Conservation (phyloP, 495 filamentous ascomycete genomes). For the Delitschia confertaspora region DNA sequence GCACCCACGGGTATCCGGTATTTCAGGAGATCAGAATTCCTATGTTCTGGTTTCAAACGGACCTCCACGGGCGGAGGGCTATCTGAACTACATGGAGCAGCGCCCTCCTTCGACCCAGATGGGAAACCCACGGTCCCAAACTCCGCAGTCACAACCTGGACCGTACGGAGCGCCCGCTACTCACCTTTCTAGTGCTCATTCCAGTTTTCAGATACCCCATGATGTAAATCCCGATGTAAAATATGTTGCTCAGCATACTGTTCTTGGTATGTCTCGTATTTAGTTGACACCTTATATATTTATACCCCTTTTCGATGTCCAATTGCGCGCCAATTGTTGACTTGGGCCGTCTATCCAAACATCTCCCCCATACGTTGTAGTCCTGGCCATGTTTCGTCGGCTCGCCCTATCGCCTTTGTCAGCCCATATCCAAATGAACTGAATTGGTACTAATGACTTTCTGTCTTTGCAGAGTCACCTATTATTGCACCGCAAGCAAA, state of each 20-base stretch:
- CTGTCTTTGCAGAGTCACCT: slow-evolving; percentile 22
- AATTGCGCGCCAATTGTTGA: slow-evolving; percentile 23
- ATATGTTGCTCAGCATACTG: slow-evolving; percentile 26
- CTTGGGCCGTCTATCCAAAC: slow-evolving; percentile 5
- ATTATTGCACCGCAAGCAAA: slow-evolving; percentile 6
- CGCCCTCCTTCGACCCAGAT: slow-evolving; percentile 9
- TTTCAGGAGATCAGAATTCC: slow-evolving; percentile 7
- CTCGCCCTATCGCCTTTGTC: neutral
- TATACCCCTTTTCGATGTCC: slow-evolving; percentile 18
- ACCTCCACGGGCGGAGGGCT: slow-evolving; percentile 14
- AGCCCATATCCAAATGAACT: no score
- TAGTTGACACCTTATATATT: slow-evolving; percentile 16
- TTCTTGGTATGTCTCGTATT: slow-evolving; percentile 28
- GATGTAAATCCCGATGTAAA: slow-evolving; percentile 25
- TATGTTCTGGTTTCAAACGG: slow-evolving; percentile 8
- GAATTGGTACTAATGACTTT: slow-evolving; percentile 17
- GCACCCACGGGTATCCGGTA: neutral
- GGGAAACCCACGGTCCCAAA: slow-evolving; percentile 7
- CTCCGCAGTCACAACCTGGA: slow-evolving; percentile 6
- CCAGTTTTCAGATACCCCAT: slow-evolving; percentile 26
- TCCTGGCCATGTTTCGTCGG: neutral
- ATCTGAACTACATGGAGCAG: slow-evolving; percentile 10
- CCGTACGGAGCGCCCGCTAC: slow-evolving; percentile 6
- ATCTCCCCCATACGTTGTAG: slow-evolving; percentile 3
- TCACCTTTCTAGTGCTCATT: slow-evolving; percentile 2